Evolutionary conservation across 306 rosid species (phyloP), one percentile per base, ranked within the genome.

Genomic region (Cicer arietinum): DNA sequence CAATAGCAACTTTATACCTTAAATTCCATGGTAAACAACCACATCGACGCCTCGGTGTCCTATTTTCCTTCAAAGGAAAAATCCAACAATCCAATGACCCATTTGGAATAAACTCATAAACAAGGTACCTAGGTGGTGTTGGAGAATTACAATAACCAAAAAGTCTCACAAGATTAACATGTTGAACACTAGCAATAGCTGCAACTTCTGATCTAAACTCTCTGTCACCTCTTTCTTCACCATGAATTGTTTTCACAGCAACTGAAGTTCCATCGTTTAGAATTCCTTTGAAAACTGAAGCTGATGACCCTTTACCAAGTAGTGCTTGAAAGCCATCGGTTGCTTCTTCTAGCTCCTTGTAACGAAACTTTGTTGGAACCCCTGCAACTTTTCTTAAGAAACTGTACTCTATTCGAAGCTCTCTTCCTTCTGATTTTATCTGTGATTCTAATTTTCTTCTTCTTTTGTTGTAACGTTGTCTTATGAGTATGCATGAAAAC

Each of bases 71-170:
- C 39, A 37, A 14, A 1, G 87, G 87, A 63, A 94, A 94, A 17
- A 94, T 94, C 98, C 98, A 94, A 63, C 79, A 76, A 74, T 94
- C 91, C 63, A 94, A 57, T 0, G 98, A 94, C 0, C 98, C 97
- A 13, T 94, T 94, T 45, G 92, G 41, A 43, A 94, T 80, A 16
- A 68, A 88, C 20, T 91, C 96, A 45, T 90, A 94, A 42, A 94
- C 95, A 11, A 91, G 88, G 65, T 85, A 90, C 44, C 98, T 83
- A 0, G 92, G 90, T 0, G 86, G 88, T 0, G 79, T 57, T 0
- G 94, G 84, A 25, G 86, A 56, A 46, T 78, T 82, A 43, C 95
- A 91, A 13, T 91, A 94, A 0, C 98, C 98, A 25, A 90, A 59
- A 10, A 94, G 83, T 1, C 90, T 81, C 16, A 94, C 91, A 4